phyloP scores from a whole-genome alignment of 257 asterid species.

The Solanum ahanhuiri region DNA sequence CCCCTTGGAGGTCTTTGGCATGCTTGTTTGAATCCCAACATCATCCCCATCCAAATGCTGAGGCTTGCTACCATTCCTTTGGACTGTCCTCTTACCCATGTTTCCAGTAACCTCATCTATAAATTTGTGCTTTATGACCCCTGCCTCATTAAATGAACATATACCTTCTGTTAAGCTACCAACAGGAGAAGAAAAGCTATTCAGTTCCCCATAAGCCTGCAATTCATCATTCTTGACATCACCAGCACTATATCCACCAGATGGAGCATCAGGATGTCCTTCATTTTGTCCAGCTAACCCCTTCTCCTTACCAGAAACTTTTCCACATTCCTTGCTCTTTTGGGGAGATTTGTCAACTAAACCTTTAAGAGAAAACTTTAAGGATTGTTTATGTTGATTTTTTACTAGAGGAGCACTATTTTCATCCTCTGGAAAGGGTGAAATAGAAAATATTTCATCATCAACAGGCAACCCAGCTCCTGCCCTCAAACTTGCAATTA shows the following conservation, averaged over 20 bases:
- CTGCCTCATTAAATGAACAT: constrained; percentile 33
- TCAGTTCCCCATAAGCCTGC: constrained; percentile 34
- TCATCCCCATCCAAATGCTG: constrained; percentile 35
- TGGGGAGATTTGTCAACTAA: constrained; percentile 55
- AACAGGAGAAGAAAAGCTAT: constrained; percentile 41
- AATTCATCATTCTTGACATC: constrained; percentile 26
- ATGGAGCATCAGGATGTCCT: constrained; percentile 18
- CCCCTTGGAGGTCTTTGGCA: constrained; percentile 44
- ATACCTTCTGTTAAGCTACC: constrained; percentile 44
- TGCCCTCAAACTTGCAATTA: constrained; percentile 74
- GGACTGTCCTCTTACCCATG: constrained; percentile 39
- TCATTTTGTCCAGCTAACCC: constrained; percentile 24
- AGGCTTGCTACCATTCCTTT: constrained; percentile 50
- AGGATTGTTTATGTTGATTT: constrained; percentile 53
- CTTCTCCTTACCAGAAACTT: constrained; percentile 58
- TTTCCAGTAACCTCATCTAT: constrained; percentile 40
- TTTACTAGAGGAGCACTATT: constrained; percentile 46
- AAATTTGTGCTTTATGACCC: constrained; percentile 33
- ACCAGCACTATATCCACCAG: constrained; percentile 21
- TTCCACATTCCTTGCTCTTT: constrained; percentile 62
- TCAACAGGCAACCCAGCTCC: constrained; percentile 94
- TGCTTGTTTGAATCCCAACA: constrained; percentile 27
- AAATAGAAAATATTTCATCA: constrained; percentile 68
- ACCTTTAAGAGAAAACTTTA: constrained; percentile 76
- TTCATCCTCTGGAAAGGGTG: constrained; percentile 95